Base-by-base conservation (phyloP, 116 monocot genomes). In the Iris pallida region DNA sequence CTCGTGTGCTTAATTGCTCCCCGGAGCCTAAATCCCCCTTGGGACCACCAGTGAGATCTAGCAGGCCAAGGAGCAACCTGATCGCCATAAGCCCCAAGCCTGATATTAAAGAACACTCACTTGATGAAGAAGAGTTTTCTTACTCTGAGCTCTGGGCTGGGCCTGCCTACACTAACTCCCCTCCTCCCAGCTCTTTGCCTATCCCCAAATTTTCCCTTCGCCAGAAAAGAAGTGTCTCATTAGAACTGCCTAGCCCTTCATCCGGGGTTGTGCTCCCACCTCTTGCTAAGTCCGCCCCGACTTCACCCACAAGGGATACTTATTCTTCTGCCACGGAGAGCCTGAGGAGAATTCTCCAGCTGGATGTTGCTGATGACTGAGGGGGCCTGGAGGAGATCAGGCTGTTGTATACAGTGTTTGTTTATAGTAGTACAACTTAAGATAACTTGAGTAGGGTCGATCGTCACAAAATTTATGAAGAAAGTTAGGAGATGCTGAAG, bases 131-230 rank as follows among this genome's bases (percentile, higher is more conserved):
- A 6, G 84, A 86, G 2, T 47, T 63, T 3, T 53, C 75, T 44
- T 61, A 20, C 55, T 76, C 76, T 19, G 90, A 88, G 78, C 86
- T 83, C n/a, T 95, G 85, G 83, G 91, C 95, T 0, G 95, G 95
- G 11, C 95, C 91, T 5, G 75, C 86, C 0, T 95, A 86, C 81
- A 83, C 95, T 0, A 95, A 86, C 69, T 95, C 95, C 13, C 95
- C 95, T 2, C 86, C 91, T 3, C 95, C 95, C 6, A 91, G 91
- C 61, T 95, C 91, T 11, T 57, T 95, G 49, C 91, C 95, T 0
- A 83, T 91, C 5, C 95, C 95, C 16, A 91, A 84, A 41, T 90
- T 95, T 79, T 82, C 83, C 5, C 91, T 95, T 30, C 79, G 77
- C 17, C 82, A 79, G 75, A 94, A 90, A 61, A 70, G 86, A 10